phyloP scores from a whole-genome alignment of 371 early-diverging fungal genomes.

The Syncephalastrum monosporum region DNA sequence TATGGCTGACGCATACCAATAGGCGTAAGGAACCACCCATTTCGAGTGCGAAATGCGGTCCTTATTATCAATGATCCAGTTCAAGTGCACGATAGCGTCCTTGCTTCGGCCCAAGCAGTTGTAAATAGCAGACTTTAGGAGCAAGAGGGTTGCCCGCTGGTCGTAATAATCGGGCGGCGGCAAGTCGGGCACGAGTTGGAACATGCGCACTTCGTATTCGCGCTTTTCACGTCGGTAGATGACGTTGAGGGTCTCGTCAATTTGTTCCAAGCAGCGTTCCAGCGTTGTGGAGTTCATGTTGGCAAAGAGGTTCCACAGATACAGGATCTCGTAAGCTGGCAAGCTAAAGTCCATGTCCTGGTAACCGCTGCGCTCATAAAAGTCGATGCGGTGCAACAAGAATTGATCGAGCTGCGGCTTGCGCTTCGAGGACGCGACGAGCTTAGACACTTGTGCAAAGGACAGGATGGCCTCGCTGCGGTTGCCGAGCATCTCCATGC shows the following conservation, averaged over 20 bases:
- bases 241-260: constrained; percentile 39
- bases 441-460: constrained; percentile 47
- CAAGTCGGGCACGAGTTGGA: constrained; percentile 39
- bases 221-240: constrained; percentile 48
- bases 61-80: constrained; percentile 61
- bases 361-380: constrained; percentile 56
- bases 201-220: constrained; percentile 44
- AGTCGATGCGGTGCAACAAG: constrained; percentile 48
- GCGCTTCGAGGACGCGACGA: constrained; percentile 33
- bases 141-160: constrained; percentile 40
- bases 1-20: constrained; percentile 38
- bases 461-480: constrained; percentile 49
- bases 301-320: constrained; percentile 58
- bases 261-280: constrained; percentile 37
- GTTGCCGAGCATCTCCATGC: constrained; percentile 47
- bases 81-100: constrained; percentile 47
- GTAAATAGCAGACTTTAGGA: constrained; percentile 38
- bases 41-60: constrained; percentile 47
- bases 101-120: constrained; percentile 28
- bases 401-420: constrained; percentile 56
- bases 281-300: constrained; percentile 48
- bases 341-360: constrained; percentile 55
- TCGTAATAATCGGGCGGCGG: constrained; percentile 47
- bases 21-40: constrained; percentile 63
- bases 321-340: constrained; percentile 57